phyloP scores from a whole-genome alignment of 345 rosid genomes.

The Dipteronia sinensis region DNA sequence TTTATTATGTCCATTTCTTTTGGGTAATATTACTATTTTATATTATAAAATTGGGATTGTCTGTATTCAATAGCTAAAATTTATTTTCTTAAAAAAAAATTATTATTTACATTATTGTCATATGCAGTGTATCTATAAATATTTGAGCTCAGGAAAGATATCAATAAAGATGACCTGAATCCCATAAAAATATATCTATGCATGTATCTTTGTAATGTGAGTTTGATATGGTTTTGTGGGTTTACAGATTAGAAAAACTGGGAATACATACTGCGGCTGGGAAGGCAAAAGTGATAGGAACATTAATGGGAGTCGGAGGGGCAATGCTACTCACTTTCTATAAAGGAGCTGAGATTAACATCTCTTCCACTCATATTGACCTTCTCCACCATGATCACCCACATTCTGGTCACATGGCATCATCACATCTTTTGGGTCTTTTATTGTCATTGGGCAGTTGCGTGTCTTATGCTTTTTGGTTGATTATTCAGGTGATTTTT shows the following conservation, averaged over 20 bases:
- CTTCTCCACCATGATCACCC: constrained; percentile 25
- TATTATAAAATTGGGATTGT: too few relatives aligned
- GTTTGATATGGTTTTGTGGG: neutral
- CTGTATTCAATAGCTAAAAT: too few relatives aligned
- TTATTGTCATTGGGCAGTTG: constrained; percentile 31
- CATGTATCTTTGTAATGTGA: neutral
- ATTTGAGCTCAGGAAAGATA: too few relatives aligned
- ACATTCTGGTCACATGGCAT: neutral
- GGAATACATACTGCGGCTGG: constrained; percentile 33
- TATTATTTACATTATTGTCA: too few relatives aligned
- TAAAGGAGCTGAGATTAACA: constrained; percentile 41
- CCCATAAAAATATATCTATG: too few relatives aligned
- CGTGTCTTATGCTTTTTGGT: constrained; percentile 36
- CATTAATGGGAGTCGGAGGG: constrained; percentile 51
- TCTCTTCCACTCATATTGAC: constrained; percentile 40
- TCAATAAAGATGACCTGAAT: too few relatives aligned
- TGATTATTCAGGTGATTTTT: constrained; percentile 46
- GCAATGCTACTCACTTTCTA: constrained; percentile 62
- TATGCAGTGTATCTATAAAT: too few relatives aligned
- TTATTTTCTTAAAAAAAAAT: too few relatives aligned
- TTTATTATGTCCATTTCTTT: constrained; percentile 47
- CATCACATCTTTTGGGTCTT: constrained; percentile 31
- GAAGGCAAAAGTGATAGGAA: constrained; percentile 56
- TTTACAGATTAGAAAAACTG: constrained; percentile 50
- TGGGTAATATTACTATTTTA: constrained; percentile 29